Conservation (phyloP, 768 basidiomycete species). For the Russula emetica region DNA sequence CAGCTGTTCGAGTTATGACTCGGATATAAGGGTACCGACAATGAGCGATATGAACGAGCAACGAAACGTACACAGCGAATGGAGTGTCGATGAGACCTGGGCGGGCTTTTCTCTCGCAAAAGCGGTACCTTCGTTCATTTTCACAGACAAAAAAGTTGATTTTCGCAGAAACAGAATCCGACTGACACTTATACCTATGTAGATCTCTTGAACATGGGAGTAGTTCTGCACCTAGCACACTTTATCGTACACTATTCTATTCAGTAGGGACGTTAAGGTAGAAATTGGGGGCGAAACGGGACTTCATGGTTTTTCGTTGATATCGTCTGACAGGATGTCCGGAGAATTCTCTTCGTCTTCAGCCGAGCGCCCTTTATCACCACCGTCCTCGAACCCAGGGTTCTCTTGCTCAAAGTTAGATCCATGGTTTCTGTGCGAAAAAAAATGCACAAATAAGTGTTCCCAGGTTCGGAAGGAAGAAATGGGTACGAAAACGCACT, state of each 20-base stretch:
- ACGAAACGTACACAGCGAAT: too few species aligned
- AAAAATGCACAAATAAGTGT: background rate
- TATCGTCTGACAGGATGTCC: background rate
- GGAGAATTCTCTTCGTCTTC: background rate
- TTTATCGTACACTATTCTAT: slow-evolving; percentile 3
- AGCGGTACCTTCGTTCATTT: too few species aligned
- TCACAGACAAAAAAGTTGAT: too few species aligned
- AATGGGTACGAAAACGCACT: slow-evolving; percentile 44
- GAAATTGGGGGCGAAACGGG: background rate
- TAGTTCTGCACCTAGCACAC: background rate
- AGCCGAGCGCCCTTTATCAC: slow-evolving; percentile 44
- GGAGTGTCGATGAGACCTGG: too few species aligned
- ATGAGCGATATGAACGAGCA: too few species aligned
- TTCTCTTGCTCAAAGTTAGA: slow-evolving; percentile 79
- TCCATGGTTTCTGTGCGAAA: slow-evolving; percentile 33
- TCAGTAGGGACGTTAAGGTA: background rate
- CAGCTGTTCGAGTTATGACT: slow-evolving; percentile 49
- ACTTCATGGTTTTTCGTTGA: slow-evolving; percentile 6
- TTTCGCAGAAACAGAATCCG: too few species aligned
- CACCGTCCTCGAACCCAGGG: slow-evolving; percentile 67
- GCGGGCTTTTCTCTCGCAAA: too few species aligned
- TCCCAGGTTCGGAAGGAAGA: background rate
- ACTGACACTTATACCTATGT: too few species aligned
- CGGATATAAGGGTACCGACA: background rate
- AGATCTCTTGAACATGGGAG: too few species aligned